Evolutionary conservation across 768 basidiomycete species (phyloP).

Genomic region (Boletus rex-veris): DNA sequence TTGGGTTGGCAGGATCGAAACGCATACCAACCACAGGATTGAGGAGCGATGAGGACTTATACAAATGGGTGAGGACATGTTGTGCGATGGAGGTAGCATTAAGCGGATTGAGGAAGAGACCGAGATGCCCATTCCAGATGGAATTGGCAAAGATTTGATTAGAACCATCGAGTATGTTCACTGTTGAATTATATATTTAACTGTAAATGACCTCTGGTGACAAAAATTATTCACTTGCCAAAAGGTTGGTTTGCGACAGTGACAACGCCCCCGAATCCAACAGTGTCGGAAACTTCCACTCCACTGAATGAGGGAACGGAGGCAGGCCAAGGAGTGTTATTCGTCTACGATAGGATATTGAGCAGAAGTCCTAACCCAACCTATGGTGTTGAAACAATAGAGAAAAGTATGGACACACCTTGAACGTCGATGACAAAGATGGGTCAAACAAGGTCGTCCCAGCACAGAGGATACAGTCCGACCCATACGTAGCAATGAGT

Average conservation of each 20-base stretch:
- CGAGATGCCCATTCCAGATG: constrained; percentile 23
- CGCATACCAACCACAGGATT: constrained; percentile 31
- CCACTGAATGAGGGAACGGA: constrained; percentile 20
- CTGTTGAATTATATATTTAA: constrained; percentile 3
- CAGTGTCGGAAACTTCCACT: constrained; percentile 14
- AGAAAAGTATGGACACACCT: constrained; percentile 13
- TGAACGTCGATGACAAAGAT: constrained; percentile 22
- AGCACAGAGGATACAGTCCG: constrained; percentile 27
- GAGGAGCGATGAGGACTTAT: constrained; percentile 24
- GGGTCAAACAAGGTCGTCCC: constrained; percentile 20
- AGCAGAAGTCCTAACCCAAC: not conserved
- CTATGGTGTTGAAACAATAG: not conserved
- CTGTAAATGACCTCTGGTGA: not conserved
- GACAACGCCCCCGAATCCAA: constrained; percentile 21
- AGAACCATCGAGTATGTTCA: constrained; percentile 25
- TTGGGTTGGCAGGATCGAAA: constrained; percentile 28
- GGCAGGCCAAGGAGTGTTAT: constrained; percentile 10
- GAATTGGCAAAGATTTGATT: not conserved
- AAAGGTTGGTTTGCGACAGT: constrained; percentile 12
- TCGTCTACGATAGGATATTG: constrained; percentile 10
- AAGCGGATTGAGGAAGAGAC: constrained; percentile 25
- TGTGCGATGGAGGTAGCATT: constrained; percentile 7
- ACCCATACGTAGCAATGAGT: constrained; percentile 13
- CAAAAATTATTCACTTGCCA: constrained; percentile 1
- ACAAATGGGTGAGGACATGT: constrained; percentile 18